Percentiles rank a stretch among this genome's conserved stretches.
Evolutionary conservation across 495 filamentous ascomycete species (phyloP).

Genomic region (Trichoderma virens): DNA sequence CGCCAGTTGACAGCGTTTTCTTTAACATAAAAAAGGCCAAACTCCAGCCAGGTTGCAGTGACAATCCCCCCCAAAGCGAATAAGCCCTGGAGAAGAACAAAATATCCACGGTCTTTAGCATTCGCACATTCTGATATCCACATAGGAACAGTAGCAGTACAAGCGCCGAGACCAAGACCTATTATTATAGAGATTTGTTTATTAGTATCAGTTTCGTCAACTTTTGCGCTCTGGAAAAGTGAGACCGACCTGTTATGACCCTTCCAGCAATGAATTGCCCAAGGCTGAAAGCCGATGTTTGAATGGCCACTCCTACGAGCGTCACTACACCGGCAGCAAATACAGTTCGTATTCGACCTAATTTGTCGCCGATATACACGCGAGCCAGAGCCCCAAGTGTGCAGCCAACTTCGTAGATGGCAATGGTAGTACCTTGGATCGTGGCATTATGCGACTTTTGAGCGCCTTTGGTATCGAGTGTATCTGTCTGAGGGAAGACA

Average conservation of each 20-base stretch:
- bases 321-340: no score
- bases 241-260: no score
- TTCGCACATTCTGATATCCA: conserved; percentile 65
- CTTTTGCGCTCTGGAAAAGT: no score
- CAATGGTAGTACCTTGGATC: background rate
- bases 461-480: background rate
- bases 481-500: background rate
- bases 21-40: conserved; percentile 47
- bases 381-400: no score
- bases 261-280: no score
- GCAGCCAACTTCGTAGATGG: no score
- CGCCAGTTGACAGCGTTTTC: conserved; percentile 59
- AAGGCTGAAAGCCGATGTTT: no score
- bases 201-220: no score
- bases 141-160: conserved; percentile 37
- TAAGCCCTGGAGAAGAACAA: conserved; percentile 77
- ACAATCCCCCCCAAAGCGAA: conserved; percentile 64
- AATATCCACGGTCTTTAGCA: conserved; percentile 56
- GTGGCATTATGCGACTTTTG: background rate
- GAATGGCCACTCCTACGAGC: no score
- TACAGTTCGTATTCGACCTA: no score
- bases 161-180: background rate
- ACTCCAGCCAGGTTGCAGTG: conserved; percentile 57
- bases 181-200: no score
- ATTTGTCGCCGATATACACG: no score